Evolutionary conservation across 2,329 filamentous ascomycete genomes (phyloP).

Genomic region (Fusarium abutilonis): DNA sequence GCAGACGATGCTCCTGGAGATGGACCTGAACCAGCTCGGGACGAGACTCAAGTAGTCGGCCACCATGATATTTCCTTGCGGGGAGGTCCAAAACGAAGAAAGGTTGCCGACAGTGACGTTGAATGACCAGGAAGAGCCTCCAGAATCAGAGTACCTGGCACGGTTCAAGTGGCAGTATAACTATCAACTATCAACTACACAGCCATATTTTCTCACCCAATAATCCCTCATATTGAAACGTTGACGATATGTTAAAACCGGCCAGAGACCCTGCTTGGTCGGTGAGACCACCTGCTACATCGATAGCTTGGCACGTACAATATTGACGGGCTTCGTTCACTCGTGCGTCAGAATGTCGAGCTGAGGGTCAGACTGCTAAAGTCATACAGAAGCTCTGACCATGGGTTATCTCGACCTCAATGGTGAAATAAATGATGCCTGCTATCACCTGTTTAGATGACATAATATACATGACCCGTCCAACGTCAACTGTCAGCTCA

Average conservation of each 20-base stretch:
- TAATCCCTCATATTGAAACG: slow-evolving; percentile 14
- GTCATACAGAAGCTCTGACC: slow-evolving; percentile 4
- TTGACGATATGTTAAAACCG: slow-evolving; percentile 15
- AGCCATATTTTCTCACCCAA: slow-evolving; percentile 1
- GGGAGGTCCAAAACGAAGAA: slow-evolving; percentile 49
- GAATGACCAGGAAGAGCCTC: slow-evolving; percentile 18
- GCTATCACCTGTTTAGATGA: background rate
- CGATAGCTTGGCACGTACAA: slow-evolving; percentile 9
- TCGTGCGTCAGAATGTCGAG: background rate
- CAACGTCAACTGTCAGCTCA: background rate
- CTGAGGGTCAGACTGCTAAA: slow-evolving; percentile 1
- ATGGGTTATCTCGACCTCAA: slow-evolving; percentile 10
- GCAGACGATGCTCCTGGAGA: slow-evolving; percentile 36
- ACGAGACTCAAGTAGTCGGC: slow-evolving; percentile 38
- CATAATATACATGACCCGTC: slow-evolving; percentile 5
- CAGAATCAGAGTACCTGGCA: slow-evolving; percentile 10
- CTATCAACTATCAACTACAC: background rate
- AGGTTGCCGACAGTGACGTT: slow-evolving; percentile 34
- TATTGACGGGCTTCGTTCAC: slow-evolving; percentile 5
- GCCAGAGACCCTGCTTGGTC: slow-evolving; percentile 17
- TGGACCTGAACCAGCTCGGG: slow-evolving; percentile 32
- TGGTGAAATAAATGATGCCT: slow-evolving; percentile 27
- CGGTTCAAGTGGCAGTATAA: slow-evolving; percentile 1
- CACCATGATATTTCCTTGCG: slow-evolving; percentile 39
- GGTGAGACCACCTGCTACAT: slow-evolving; percentile 4